Evolutionary conservation across 495 filamentous ascomycete genomes (phyloP).

Genomic region (Penicillium chermesinum): DNA sequence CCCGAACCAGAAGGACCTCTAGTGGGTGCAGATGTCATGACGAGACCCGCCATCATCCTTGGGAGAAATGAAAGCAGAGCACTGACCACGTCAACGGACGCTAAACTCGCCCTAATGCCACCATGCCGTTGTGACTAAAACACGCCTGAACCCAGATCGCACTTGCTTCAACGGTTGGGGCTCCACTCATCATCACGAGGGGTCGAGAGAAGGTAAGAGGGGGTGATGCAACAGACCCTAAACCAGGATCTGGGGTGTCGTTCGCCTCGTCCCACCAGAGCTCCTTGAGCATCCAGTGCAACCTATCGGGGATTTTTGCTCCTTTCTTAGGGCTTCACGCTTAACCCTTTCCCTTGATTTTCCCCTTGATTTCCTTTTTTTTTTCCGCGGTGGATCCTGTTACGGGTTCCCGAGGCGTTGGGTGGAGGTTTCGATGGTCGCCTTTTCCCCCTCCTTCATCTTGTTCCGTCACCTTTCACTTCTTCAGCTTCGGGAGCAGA

Average conservation of each 20-base stretch:
- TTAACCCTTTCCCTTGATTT: not conserved
- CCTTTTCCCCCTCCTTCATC: not conserved
- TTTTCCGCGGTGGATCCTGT: not conserved
- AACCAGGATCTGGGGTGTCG: not conserved
- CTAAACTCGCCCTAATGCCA: conserved; percentile 23
- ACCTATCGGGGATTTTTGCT: conserved; percentile 28
- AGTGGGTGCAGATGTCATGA: too few relatives aligned
- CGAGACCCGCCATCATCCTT: conserved; percentile 24
- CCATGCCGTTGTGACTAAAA: conserved; percentile 27
- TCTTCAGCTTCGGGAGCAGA: too few relatives aligned
- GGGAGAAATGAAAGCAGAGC: conserved; percentile 24
- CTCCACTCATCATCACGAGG: conserved; percentile 16
- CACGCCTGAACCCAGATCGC: conserved; percentile 17
- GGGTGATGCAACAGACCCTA: not conserved
- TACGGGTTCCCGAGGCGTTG: conserved; percentile 6
- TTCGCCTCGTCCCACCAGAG: conserved; percentile 11
- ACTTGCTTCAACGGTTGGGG: conserved; percentile 20
- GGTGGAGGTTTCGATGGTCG: conserved; percentile 1
- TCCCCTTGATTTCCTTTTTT: not conserved
- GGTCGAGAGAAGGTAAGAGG: conserved; percentile 3
- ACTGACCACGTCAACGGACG: conserved; percentile 15
- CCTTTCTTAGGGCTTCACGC: conserved; percentile 6
- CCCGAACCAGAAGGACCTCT: too few relatives aligned
- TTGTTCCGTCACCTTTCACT: not conserved
- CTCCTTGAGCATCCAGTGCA: conserved; percentile 15